Evolutionary conservation across 495 filamentous ascomycete species (phyloP).

Genomic region (Neurospora cerealis): DNA sequence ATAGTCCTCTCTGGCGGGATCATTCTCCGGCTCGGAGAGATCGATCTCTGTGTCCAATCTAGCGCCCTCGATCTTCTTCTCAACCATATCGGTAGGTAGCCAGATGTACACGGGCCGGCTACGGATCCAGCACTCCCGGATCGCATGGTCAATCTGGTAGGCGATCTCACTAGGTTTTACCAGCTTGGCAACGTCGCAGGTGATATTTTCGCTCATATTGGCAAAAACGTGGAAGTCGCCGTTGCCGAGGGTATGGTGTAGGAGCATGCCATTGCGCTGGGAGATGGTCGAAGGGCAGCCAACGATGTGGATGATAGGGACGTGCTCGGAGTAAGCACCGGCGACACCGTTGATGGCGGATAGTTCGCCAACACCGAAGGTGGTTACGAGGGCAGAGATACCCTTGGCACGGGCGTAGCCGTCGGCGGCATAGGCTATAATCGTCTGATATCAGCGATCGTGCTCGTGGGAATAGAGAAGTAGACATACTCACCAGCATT

Average conservation of each 20-base stretch:
- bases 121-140: constrained; percentile 67
- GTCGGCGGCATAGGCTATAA: constrained; percentile 62
- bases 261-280: constrained; percentile 53
- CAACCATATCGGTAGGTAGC: constrained; percentile 76
- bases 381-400: constrained; percentile 63
- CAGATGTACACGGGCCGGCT: constrained; percentile 76
- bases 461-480: neutral
- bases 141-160: constrained; percentile 65
- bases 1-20: constrained; percentile 68
- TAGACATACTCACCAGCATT: constrained; percentile 50
- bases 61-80: constrained; percentile 66
- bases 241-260: constrained; percentile 91
- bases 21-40: constrained; percentile 51
- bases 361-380: constrained; percentile 73
- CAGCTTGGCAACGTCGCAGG: constrained; percentile 58
- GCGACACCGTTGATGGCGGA: constrained; percentile 65
- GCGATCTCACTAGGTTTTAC: constrained; percentile 60
- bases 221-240: constrained; percentile 82
- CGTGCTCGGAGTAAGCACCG: constrained; percentile 63
- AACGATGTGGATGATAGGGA: constrained; percentile 75
- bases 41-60: constrained; percentile 59
- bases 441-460: neutral
- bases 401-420: constrained; percentile 70
- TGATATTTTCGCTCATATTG: constrained; percentile 64
- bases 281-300: constrained; percentile 54